phyloP scores from a whole-genome alignment of 768 basidiomycete genomes.

The Termitomyces eurrhizus region DNA sequence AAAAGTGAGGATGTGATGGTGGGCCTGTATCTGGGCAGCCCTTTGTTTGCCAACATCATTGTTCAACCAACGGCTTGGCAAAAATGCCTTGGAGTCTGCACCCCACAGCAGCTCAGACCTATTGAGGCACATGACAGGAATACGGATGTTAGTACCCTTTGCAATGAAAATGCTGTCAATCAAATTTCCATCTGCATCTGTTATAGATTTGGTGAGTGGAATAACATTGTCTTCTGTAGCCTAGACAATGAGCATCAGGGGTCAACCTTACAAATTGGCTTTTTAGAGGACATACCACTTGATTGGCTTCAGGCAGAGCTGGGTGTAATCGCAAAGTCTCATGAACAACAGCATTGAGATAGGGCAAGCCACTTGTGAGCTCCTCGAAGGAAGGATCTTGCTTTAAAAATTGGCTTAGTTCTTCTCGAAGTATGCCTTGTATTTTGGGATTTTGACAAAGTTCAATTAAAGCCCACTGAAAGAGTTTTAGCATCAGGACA shows the following conservation, averaged over 20 bases:
- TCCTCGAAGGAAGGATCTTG: conserved; percentile 12
- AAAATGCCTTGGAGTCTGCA: conserved; percentile 37
- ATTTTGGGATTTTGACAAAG: conserved; percentile 25
- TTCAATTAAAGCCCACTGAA: conserved; percentile 35
- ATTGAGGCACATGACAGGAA: conserved; percentile 39
- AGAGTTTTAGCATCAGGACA: not conserved
- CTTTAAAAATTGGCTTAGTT: conserved; percentile 17
- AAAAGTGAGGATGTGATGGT: conserved; percentile 40
- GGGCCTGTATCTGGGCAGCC: conserved; percentile 31
- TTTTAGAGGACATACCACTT: conserved; percentile 1
- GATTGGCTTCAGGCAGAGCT: conserved; percentile 21
- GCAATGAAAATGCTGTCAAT: conserved; percentile 31
- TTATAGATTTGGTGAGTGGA: conserved; percentile 20
- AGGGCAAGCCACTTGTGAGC: conserved; percentile 11
- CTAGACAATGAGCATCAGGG: not conserved
- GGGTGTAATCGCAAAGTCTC: conserved; percentile 41
- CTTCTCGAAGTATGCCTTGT: conserved; percentile 29
- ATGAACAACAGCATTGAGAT: conserved; percentile 28
- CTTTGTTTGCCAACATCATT: conserved; percentile 11
- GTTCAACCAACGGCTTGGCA: conserved; percentile 40
- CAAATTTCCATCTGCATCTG: conserved; percentile 21
- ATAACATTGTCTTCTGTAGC: conserved; percentile 3
- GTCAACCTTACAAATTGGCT: not conserved
- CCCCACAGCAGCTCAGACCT: conserved; percentile 39
- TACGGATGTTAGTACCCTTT: conserved; percentile 32